Base-by-base conservation (phyloP, 2,329 filamentous ascomycete species). In the Amesomyces nigricolor region DNA sequence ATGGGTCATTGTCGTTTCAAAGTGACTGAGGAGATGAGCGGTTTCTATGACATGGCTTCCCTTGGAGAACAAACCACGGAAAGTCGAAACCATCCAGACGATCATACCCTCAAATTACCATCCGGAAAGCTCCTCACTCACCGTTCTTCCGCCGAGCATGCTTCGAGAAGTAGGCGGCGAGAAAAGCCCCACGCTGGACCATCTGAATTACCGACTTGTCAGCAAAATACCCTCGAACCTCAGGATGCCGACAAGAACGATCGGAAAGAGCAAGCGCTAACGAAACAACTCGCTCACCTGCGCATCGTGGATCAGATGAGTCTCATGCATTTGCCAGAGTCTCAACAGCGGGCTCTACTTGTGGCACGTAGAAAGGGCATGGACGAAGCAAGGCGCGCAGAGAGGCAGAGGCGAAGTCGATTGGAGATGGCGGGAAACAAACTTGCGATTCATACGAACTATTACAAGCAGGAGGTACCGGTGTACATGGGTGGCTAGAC, bases 1-100 rank as follows among this genome's bases (percentile, higher is more conserved):
- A 79, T 76, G 47, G 73, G 75, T 0, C 77, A 80, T 54, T 80
- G 77, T 60, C 70, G 65, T 19, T 66, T 78, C 38, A 68, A 76
- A 30, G 61, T 74, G 0, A 51, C 65, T 0, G 63, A 65, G 0
- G 73, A 77, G 42, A 71, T 69, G 11, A 61, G 64, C 22, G 72
- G 75, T 2, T 76, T 77, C 50, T 78, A 73, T 51, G 67, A 75
- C 9, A 62, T 32, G 44, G 43, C 47, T 6, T 35, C 42, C 6
- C 32, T 51, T 4, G 11, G n/a, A 69, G 40, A 37, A 17, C 51
- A 50, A 19, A 22, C n/a, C 7, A 14, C 40, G 16, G 47, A 39
- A 3, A 29, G n/a, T 14, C 40, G n/a, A 8, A 8, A 4, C 10
- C 47, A 47, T 4, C 42, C 42, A 26, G 53, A 58, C 13, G 52